Conservation (phyloP, 768 basidiomycete genomes). For the Peribolospora kevripleyi region DNA sequence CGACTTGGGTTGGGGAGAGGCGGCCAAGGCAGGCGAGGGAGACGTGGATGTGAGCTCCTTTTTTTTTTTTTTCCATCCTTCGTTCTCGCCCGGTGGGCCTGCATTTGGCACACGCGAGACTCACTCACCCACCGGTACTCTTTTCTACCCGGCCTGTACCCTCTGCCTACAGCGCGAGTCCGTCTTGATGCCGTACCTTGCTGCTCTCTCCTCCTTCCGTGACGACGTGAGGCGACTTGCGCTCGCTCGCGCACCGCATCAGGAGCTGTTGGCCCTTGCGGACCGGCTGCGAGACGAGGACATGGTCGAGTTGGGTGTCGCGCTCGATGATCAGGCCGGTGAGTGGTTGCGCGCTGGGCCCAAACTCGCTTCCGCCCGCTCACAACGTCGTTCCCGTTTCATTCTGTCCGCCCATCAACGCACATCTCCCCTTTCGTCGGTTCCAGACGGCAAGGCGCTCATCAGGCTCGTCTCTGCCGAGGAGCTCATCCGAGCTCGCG, state of each 20-base stretch:
- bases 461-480: constrained; percentile 72
- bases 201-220: constrained; percentile 64
- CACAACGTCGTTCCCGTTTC: not conserved
- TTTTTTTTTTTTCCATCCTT: not conserved
- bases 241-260: constrained; percentile 36
- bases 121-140: not conserved
- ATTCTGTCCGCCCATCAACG: not conserved
- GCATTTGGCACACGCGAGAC: not conserved
- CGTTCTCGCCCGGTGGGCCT: constrained; percentile 13
- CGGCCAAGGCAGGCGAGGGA: constrained; percentile 17
- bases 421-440: not conserved
- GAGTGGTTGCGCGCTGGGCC: constrained; percentile 9
- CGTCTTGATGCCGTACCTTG: constrained; percentile 66
- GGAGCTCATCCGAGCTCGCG: constrained; percentile 55
- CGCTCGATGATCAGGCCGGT: constrained; percentile 92
- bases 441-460: constrained; percentile 68
- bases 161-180: constrained; percentile 42
- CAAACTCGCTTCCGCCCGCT: not conserved
- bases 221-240: constrained; percentile 66
- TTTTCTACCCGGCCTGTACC: constrained; percentile 1
- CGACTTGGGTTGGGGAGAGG: constrained; percentile 56
- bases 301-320: constrained; percentile 78
- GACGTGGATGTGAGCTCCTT: constrained; percentile 20
- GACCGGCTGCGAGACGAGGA: constrained; percentile 77
- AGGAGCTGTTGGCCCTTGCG: constrained; percentile 61